Base-by-base conservation (phyloP, 1,284 basidiomycete species). In the Tylopilus sp. region DNA sequence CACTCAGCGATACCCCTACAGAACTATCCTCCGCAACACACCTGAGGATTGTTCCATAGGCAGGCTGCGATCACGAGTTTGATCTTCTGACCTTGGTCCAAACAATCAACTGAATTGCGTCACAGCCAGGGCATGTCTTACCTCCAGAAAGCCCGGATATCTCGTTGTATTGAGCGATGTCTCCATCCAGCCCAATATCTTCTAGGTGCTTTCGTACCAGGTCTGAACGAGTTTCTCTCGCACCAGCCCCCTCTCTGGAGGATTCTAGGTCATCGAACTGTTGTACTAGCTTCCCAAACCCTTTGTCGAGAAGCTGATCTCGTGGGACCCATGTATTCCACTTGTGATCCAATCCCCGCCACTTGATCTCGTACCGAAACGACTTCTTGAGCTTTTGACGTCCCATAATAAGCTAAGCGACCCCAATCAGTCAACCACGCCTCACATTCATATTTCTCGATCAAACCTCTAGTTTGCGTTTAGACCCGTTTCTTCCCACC, bases 241-340 rank as follows among this genome's bases (percentile, higher is more conserved):
- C 74, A 50, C 93, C 94, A 44, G 93, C 92, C 57, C 93, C 92
- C 71, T 97, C 93, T 66, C 97, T 74, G 16, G 94, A 92, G 15
- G 94, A 88, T 71, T 98, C 96, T 26, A 97, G 82, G 72, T 99
- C 97, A 69, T 99, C 96, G 62, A 97, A 98, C 66, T 95, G 92
- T 60, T 92, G 89, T 8, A 98, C 81, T 39, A 97, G 69, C 74
- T 98, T 99, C 52, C 45, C 59, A 74, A 95, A 97, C 16, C 96
- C 95, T 66, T 95, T 92, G 57, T 81, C 78, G 34, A 97, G 68
- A 34, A 99, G 76, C 37, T 92, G 84, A 39, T 98, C 95, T 42
- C 96, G 89, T 12, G 92, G 81, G 44, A 99, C 79, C 94, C 94
- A 97, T 4, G 92, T 87, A 71, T 99, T 99, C 77, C 79, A 87